Evolutionary conservation across 768 basidiomycete genomes (phyloP).

Genomic region (Strobilomyces dryophilus): DNA sequence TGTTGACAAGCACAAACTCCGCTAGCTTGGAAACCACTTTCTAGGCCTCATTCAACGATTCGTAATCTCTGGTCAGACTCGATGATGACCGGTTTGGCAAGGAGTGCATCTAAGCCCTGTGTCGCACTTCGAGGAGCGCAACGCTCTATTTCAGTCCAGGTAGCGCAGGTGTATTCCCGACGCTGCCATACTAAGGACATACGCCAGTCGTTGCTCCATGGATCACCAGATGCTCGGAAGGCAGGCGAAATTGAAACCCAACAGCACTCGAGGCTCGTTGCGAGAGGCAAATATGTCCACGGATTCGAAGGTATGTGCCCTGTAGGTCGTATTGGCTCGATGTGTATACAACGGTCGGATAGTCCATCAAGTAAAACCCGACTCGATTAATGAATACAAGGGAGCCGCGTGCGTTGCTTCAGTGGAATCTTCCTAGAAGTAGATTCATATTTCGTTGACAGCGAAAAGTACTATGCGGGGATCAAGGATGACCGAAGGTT

Average conservation of each 20-base stretch:
- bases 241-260: conserved; percentile 72
- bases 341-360: conserved; percentile 6
- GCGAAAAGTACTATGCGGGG: conserved; percentile 80
- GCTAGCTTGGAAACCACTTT: conserved; percentile 13
- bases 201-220: conserved; percentile 79
- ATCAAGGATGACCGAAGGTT: conserved; percentile 69
- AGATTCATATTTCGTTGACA: conserved; percentile 28
- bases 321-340: neutral
- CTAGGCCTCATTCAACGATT: conserved; percentile 5
- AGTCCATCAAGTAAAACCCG: conserved; percentile 88
- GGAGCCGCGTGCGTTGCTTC: conserved; percentile 66
- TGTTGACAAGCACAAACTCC: conserved; percentile 5
- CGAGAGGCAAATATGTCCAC: conserved; percentile 91
- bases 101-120: conserved; percentile 9
- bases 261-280: conserved; percentile 87
- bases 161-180: conserved; percentile 26
- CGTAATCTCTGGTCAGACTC: neutral
- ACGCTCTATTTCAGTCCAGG: conserved; percentile 64
- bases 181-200: conserved; percentile 27
- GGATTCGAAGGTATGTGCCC: conserved; percentile 67
- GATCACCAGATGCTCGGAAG: conserved; percentile 85
- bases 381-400: conserved; percentile 79
- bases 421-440: neutral
- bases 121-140: conserved; percentile 25
- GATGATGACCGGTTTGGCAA: conserved; percentile 24